A percentile compares a stretch with the other conserved stretches of the same genome.
Evolutionary conservation across 768 basidiomycete genomes (phyloP).

Genomic region (Mycena rosella): DNA sequence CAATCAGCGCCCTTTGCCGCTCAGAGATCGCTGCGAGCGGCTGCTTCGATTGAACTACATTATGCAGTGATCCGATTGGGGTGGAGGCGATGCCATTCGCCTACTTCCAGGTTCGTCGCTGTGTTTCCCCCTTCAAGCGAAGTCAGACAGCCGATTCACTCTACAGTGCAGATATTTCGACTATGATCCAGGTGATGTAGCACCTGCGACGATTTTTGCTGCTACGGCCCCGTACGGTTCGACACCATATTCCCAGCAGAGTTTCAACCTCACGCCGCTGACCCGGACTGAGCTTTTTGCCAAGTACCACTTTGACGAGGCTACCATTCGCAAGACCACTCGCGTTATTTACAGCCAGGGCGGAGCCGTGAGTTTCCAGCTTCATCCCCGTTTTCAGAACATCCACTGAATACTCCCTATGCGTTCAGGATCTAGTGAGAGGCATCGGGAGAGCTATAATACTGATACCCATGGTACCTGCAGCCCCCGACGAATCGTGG

Average conservation of each 20-base stretch:
- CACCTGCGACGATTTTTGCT: conserved; percentile 1
- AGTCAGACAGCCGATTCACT: neutral
- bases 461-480: neutral
- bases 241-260: conserved; percentile 4
- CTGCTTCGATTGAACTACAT: conserved; percentile 9
- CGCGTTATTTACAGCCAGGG: conserved; percentile 16
- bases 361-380: conserved; percentile 7
- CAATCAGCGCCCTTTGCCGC: conserved; percentile 5
- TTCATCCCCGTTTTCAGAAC: no score
- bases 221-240: conserved; percentile 11
- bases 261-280: conserved; percentile 11
- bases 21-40: neutral
- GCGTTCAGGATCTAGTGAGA: conserved; percentile 1
- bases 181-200: conserved; percentile 13
- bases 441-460: conserved; percentile 6
- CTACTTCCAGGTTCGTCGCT: no score
- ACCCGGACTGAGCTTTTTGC: neutral
- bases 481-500: conserved; percentile 14
- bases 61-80: neutral
- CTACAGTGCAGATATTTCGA: conserved; percentile 7
- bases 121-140: no score
- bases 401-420: neutral
- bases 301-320: conserved; percentile 18
- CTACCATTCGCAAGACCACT: conserved; percentile 2
- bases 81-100: neutral